Conservation (phyloP, 495 filamentous ascomycete species). For the Hypoxylon rickii region DNA sequence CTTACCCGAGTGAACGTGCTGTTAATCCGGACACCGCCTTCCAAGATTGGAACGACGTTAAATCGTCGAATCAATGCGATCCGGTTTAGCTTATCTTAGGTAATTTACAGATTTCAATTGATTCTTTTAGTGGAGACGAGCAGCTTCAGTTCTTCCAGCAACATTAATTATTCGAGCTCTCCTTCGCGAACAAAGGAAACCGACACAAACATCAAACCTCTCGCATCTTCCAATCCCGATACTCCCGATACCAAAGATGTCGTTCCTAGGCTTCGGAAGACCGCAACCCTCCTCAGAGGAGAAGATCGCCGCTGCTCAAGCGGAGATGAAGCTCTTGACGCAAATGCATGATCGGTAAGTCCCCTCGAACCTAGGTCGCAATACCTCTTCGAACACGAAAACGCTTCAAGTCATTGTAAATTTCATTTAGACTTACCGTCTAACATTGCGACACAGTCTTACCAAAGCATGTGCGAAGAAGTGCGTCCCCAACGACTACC, state of each 20-base stretch:
- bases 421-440: neutral
- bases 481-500: conserved; percentile 88
- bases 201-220: neutral
- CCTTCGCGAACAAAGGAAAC: neutral
- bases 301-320: conserved; percentile 93
- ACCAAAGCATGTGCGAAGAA: conserved; percentile 87
- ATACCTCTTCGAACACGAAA: no score
- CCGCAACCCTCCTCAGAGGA: conserved; percentile 90
- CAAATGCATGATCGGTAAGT: conserved; percentile 94
- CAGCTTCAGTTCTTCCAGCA: no score
- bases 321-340: conserved; percentile 90
- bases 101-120: no score
- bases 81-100: no score
- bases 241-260: conserved; percentile 67
- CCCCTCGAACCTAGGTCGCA: neutral
- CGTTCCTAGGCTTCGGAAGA: conserved; percentile 86
- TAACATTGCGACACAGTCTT: conserved; percentile 59
- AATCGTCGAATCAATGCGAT: no score
- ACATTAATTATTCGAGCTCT: conserved; percentile 10
- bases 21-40: conserved; percentile 37
- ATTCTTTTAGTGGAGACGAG: no score
- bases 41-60: no score
- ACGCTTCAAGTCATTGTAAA: no score
- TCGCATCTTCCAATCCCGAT: neutral
- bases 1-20: conserved; percentile 4